Evolutionary conservation across 768 basidiomycete species (phyloP), one percentile per base, ranked within the genome.

Genomic region (Boletus sp.): DNA sequence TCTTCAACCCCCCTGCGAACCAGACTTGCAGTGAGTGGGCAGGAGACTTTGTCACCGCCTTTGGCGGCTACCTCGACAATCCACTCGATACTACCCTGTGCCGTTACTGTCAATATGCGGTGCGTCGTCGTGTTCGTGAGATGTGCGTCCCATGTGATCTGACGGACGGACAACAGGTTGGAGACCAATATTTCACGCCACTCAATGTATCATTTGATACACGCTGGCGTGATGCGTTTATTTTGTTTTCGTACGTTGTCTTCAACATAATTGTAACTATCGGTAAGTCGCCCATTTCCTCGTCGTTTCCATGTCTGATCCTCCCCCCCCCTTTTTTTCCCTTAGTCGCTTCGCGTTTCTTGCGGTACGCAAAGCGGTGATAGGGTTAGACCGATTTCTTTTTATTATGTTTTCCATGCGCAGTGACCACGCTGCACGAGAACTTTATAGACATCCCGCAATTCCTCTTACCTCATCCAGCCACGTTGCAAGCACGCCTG

Each of bases 21-120:
- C 83, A 92, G 66, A 90, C 85, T 0, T 96, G 93, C 64, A 59
- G 59, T 10, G 59, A 76, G 1, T 96, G 89, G 87, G 87, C 86
- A 0, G 65, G 74, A n/a, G 73, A 81, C 10, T 95, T 91, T 68
- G 80, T 87, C 13, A 56, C 56, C 1, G 67, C 63, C 0, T 77
- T 80, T 46, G 88, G 88, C 0, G 93, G 93, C 0, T 93, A 93
- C 69, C 71, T 95, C 15, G 77, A 84, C 52, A 84, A 93, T 60
- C 76, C 79, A 0, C 73, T 77, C 51, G 88, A 79, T 11, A 85
- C 83, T 0, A 50, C 66, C 2, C 65, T 70, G 7, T 95, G 93
- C 68, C 77, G 79, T 15, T 94, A 91, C 68, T 94, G 93, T 63
- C 80, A 83, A 62, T 90, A 80, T 64, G 50, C 59, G 53, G 76